phyloP scores from a whole-genome alignment of 805 yeast genomes.

The Starmera dryadoides region DNA sequence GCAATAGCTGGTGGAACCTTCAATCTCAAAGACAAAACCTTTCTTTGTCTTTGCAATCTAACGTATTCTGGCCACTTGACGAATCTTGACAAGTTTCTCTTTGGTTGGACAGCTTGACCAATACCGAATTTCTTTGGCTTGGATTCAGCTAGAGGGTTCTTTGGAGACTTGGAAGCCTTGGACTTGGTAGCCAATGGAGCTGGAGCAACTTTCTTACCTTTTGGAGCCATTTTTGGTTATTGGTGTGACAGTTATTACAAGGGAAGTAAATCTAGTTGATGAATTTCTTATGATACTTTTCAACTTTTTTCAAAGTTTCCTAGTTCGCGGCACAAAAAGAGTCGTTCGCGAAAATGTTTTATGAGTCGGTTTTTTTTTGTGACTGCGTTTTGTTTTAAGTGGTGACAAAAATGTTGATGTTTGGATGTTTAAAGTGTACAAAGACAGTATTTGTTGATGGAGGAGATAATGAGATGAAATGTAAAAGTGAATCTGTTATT shows the following conservation, averaged over 20 bases:
- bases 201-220: constrained; percentile 82
- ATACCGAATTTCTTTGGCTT: constrained; percentile 93
- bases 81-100: constrained; percentile 92
- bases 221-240: constrained; percentile 1
- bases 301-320: too few relatives aligned
- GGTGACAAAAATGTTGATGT: not conserved
- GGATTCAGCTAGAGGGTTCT: constrained; percentile 86
- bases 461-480: too few relatives aligned
- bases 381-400: not conserved
- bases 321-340: too few relatives aligned
- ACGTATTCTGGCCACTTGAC: constrained; percentile 99
- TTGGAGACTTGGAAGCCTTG: constrained; percentile 44
- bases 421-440: not conserved
- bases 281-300: too few relatives aligned
- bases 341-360: not conserved
- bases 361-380: not conserved
- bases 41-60: constrained; percentile 98
- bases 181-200: constrained; percentile 87
- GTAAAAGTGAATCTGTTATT: too few relatives aligned
- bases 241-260: too few relatives aligned
- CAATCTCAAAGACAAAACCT: constrained; percentile 89
- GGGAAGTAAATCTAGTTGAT: too few relatives aligned
- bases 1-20: constrained; percentile 99
- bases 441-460: too few relatives aligned
- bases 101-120: constrained; percentile 93